Conservation (phyloP, 148 eudicot genomes). For the Vaccinium vitisidaea region DNA sequence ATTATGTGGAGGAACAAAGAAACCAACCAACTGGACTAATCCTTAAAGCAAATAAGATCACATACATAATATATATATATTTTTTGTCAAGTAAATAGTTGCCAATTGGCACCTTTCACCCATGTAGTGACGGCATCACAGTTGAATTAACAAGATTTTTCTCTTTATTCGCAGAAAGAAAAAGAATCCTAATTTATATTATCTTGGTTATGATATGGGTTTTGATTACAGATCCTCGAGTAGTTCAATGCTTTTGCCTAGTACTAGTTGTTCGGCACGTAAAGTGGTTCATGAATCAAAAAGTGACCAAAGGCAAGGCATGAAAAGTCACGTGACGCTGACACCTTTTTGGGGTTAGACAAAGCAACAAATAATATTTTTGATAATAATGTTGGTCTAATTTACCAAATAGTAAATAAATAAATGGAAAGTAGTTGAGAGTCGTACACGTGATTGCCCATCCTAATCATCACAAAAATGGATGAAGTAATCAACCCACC, state of each 20-base stretch:
- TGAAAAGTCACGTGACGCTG: conserved; percentile 10
- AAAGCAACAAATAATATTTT: background rate
- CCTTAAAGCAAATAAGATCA: too few species aligned
- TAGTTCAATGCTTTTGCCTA: background rate
- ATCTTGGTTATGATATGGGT: background rate
- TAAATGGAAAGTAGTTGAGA: background rate
- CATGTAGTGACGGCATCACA: too few species aligned
- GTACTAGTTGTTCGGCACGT: background rate
- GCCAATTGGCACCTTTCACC: too few species aligned
- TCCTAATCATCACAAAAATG: background rate
- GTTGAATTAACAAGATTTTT: too few species aligned
- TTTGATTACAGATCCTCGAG: background rate
- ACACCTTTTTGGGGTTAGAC: background rate
- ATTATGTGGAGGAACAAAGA: too few species aligned
- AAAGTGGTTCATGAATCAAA: background rate
- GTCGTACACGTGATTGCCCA: background rate
- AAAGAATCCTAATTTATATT: background rate
- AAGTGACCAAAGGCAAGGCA: background rate
- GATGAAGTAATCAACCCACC: conserved; percentile 6
- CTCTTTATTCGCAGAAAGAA: too few species aligned
- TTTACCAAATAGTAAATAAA: conserved; percentile 1
- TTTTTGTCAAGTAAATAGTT: too few species aligned
- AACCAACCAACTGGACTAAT: too few species aligned
- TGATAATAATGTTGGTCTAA: background rate
- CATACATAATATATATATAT: too few species aligned